Evolutionary conservation across 2,329 filamentous ascomycete species (phyloP).

Genomic region (Cryphonectria parasitica): DNA sequence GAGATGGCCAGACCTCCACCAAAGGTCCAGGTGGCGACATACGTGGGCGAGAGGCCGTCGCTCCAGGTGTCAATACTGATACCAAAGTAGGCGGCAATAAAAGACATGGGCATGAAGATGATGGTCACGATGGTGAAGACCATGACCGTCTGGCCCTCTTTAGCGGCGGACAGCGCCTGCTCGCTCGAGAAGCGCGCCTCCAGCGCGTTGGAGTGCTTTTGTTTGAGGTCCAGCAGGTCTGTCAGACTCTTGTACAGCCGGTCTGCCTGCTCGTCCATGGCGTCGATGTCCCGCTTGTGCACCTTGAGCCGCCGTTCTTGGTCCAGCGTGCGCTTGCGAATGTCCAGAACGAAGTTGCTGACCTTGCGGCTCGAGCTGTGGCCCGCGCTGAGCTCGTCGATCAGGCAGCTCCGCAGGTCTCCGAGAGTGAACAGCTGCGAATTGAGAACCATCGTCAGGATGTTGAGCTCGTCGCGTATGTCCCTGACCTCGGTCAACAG

Average conservation of each 20-base stretch:
- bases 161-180: conserved; percentile 63
- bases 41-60: conserved; percentile 33
- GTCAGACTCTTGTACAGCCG: conserved; percentile 63
- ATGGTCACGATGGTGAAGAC: conserved; percentile 52
- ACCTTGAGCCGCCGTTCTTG: conserved; percentile 61
- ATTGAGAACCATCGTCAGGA: conserved; percentile 58
- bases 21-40: conserved; percentile 38
- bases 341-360: conserved; percentile 30
- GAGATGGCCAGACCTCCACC: conserved; percentile 46
- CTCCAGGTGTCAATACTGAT: conserved; percentile 53
- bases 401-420: conserved; percentile 51
- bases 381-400: conserved; percentile 38
- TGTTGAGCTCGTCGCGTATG: conserved; percentile 71
- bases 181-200: conserved; percentile 66
- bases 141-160: conserved; percentile 50
- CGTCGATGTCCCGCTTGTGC: conserved; percentile 61
- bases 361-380: conserved; percentile 37
- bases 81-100: conserved; percentile 49
- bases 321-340: conserved; percentile 59
- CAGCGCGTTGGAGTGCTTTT: conserved; percentile 70
- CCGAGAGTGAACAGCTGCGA: conserved; percentile 52
- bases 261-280: conserved; percentile 66
- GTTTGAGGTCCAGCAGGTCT: conserved; percentile 68
- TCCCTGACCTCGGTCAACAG: conserved; percentile 68
- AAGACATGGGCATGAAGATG: conserved; percentile 49